phyloP scores from a whole-genome alignment of 495 filamentous ascomycete species.

The Endocarpon pusillum region DNA sequence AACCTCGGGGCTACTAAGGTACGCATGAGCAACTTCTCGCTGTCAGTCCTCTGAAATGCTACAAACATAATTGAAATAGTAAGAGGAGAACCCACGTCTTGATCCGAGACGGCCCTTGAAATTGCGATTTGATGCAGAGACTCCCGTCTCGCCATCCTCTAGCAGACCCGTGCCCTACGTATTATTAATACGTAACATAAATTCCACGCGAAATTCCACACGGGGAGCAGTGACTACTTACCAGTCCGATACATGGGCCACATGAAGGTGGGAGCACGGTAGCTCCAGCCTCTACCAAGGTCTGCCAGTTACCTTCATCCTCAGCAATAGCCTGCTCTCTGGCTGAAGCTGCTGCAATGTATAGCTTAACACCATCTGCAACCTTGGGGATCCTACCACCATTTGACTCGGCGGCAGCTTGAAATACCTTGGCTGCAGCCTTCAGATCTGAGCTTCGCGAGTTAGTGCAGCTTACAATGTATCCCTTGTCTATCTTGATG shows the following conservation, averaged over 20 bases:
- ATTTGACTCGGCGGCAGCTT: conserved; percentile 44
- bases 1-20: conserved; percentile 60
- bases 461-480: conserved; percentile 88
- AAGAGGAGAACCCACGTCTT: too few species aligned
- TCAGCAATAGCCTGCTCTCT: conserved; percentile 68
- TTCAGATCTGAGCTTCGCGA: conserved; percentile 66
- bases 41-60: too few species aligned
- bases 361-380: conserved; percentile 64
- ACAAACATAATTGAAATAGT: too few species aligned
- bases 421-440: conserved; percentile 74
- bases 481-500: conserved; percentile 71
- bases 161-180: conserved; percentile 72
- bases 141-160: conserved; percentile 76
- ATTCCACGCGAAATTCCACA: too few species aligned
- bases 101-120: conserved; percentile 92
- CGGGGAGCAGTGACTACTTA: too few species aligned
- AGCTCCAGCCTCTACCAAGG: conserved; percentile 64
- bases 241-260: conserved; percentile 78
- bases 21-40: conserved; percentile 54
- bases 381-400: conserved; percentile 47
- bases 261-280: conserved; percentile 61
- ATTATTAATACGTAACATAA: too few species aligned
- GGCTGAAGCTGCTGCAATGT: conserved; percentile 76
- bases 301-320: conserved; percentile 75
- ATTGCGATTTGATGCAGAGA: conserved; percentile 76